Conservation (phyloP, 1,139 yeast genomes). For the Pichia sp. region DNA sequence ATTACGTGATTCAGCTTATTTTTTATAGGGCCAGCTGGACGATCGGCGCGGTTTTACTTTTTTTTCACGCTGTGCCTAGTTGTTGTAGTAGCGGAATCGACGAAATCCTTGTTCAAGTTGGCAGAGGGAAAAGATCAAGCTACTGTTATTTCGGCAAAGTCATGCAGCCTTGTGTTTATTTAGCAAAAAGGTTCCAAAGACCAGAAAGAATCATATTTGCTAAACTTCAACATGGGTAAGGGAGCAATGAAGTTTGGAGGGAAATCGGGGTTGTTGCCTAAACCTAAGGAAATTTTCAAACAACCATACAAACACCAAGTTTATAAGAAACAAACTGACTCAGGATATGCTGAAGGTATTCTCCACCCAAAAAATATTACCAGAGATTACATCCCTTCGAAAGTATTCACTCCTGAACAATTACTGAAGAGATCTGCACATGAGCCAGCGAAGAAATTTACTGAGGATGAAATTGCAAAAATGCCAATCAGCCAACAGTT, state of each 20-base stretch:
- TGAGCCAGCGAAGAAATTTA: slow-evolving; percentile 34
- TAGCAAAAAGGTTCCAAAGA: too few relatives aligned
- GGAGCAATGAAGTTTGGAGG: slow-evolving; percentile 51
- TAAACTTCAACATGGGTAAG: slow-evolving; percentile 41
- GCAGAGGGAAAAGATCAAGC: background rate
- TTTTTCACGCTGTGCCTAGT: background rate
- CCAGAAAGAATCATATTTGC: too few relatives aligned
- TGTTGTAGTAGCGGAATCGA: background rate
- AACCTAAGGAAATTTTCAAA: slow-evolving; percentile 66
- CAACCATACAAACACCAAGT: slow-evolving; percentile 57
- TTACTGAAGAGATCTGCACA: slow-evolving; percentile 33
- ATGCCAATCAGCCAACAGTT: slow-evolving; percentile 50
- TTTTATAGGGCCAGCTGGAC: too few relatives aligned
- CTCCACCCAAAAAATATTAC: slow-evolving; percentile 66
- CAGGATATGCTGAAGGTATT: slow-evolving; percentile 73
- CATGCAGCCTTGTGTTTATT: too few relatives aligned
- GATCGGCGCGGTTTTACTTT: background rate
- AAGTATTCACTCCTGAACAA: slow-evolving; percentile 42
- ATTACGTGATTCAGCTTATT: too few relatives aligned
- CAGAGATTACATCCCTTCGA: slow-evolving; percentile 51
- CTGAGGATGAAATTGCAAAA: slow-evolving; percentile 31
- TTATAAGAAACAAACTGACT: slow-evolving; percentile 46
- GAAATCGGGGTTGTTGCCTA: slow-evolving; percentile 83
- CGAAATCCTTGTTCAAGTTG: background rate
- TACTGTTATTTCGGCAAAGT: too few relatives aligned